Conservation (phyloP, 345 rosid species). For the Crucihimalaya himalaica region DNA sequence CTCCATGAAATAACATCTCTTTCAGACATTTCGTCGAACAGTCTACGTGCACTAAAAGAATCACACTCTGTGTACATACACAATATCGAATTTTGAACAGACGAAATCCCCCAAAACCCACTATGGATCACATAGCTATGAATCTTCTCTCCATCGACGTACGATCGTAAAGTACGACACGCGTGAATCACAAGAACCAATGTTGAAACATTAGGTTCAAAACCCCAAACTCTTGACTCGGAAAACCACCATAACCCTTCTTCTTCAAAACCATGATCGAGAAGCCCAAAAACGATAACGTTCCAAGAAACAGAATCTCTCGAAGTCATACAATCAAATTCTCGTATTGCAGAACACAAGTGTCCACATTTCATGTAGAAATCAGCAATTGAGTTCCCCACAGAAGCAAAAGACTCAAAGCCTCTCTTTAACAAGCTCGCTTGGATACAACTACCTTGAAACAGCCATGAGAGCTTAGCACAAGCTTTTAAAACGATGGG, state of each 20-base stretch:
- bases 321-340: constrained; percentile 44
- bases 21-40: constrained; percentile 73
- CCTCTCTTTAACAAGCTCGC: constrained; percentile 59
- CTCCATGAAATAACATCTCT: constrained; percentile 75
- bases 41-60: constrained; percentile 41
- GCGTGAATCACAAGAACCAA: constrained; percentile 61
- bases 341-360: constrained; percentile 44
- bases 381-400: constrained; percentile 63
- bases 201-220: constrained; percentile 60
- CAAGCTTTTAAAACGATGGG: constrained; percentile 62
- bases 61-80: constrained; percentile 41
- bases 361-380: constrained; percentile 60
- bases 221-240: constrained; percentile 51
- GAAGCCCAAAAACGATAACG: constrained; percentile 54
- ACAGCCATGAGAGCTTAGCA: constrained; percentile 44
- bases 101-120: constrained; percentile 47
- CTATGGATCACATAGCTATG: constrained; percentile 55
- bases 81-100: constrained; percentile 62
- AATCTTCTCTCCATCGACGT: constrained; percentile 36
- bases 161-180: constrained; percentile 35
- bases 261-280: constrained; percentile 43
- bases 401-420: constrained; percentile 48
- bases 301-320: constrained; percentile 79
- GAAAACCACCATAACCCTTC: constrained; percentile 59
- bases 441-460: constrained; percentile 52